These are phyloP conservation scores for Periconia digitata DNA, from an alignment of 2,329 filamentous ascomycete genomes.

Conservation along the genomic window DNA sequence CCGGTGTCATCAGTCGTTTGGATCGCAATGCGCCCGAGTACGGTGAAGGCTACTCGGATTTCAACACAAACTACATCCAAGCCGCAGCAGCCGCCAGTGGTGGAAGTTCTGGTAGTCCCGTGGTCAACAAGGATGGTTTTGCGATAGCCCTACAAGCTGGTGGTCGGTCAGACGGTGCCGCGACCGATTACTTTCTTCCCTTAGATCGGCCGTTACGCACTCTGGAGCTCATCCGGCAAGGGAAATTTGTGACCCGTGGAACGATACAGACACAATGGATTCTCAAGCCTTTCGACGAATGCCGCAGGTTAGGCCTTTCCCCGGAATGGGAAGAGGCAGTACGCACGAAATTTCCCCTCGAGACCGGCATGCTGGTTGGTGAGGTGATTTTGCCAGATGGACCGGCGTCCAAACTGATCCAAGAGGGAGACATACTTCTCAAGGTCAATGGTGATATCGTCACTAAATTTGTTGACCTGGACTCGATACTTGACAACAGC, in stretches of 20 bases:
- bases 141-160: slow-evolving; percentile 93
- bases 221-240: slow-evolving; percentile 78
- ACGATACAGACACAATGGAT: slow-evolving; percentile 99
- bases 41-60: slow-evolving; percentile 96
- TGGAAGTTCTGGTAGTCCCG: slow-evolving; percentile 96
- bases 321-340: slow-evolving; percentile 85
- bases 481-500: slow-evolving; percentile 86
- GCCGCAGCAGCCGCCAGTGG: slow-evolving; percentile 95
- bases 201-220: slow-evolving; percentile 88
- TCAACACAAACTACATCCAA: slow-evolving; percentile 96
- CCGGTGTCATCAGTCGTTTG: slow-evolving; percentile 92
- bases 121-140: slow-evolving; percentile 91
- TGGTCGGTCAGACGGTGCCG: slow-evolving; percentile 88
- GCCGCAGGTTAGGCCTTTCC: slow-evolving; percentile 81
- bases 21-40: slow-evolving; percentile 98
- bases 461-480: slow-evolving; percentile 88
- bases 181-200: slow-evolving; percentile 96
- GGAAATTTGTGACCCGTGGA: slow-evolving; percentile 76
- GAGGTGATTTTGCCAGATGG: slow-evolving; percentile 93
- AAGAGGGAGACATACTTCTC: slow-evolving; percentile 91
- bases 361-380: slow-evolving; percentile 95
- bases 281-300: slow-evolving; percentile 96
- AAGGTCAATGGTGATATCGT: slow-evolving; percentile 92
- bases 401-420: slow-evolving; percentile 80
- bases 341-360: slow-evolving; percentile 80